phyloP scores from a whole-genome alignment of 805 yeast species.

The Brettanomyces nanus region DNA sequence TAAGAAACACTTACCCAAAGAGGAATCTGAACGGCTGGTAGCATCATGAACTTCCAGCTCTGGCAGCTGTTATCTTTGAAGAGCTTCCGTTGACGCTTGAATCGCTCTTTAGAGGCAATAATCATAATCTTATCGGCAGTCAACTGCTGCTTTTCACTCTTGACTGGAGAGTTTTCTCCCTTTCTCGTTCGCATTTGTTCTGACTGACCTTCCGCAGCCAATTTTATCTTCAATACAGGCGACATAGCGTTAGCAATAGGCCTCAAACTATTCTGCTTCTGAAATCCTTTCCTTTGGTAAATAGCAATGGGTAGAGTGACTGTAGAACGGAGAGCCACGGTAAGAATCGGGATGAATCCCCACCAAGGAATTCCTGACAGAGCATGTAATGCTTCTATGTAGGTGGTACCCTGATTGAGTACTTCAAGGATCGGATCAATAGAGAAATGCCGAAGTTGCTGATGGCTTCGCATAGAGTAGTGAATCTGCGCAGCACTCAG shows the following conservation, averaged over 20 bases:
- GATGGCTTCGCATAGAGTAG: too few relatives aligned
- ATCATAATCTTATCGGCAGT: slow-evolving; percentile 73
- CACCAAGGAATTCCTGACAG: slow-evolving; percentile 75
- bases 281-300: slow-evolving; percentile 57
- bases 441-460: slow-evolving; percentile 13
- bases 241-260: slow-evolving; percentile 68
- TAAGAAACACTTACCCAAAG: slow-evolving; percentile 75
- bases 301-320: slow-evolving; percentile 77
- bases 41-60: slow-evolving; percentile 66
- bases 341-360: slow-evolving; percentile 64
- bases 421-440: slow-evolving; percentile 16
- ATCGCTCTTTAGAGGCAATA: slow-evolving; percentile 66
- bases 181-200: slow-evolving; percentile 11
- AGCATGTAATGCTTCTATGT: slow-evolving; percentile 42
- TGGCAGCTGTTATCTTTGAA: slow-evolving; percentile 64
- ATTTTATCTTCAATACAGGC: slow-evolving; percentile 58
- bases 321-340: slow-evolving; percentile 53
- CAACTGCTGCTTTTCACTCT: slow-evolving; percentile 32
- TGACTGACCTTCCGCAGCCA: slow-evolving; percentile 39
- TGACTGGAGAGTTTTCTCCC: slow-evolving; percentile 14
- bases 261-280: slow-evolving; percentile 60
- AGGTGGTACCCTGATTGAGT: slow-evolving; percentile 19
- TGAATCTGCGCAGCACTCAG: too few relatives aligned
- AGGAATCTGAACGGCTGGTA: slow-evolving; percentile 82
- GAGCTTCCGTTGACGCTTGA: slow-evolving; percentile 64